Conservation (phyloP, 1,284 basidiomycete genomes). For the Grifola frondosa region DNA sequence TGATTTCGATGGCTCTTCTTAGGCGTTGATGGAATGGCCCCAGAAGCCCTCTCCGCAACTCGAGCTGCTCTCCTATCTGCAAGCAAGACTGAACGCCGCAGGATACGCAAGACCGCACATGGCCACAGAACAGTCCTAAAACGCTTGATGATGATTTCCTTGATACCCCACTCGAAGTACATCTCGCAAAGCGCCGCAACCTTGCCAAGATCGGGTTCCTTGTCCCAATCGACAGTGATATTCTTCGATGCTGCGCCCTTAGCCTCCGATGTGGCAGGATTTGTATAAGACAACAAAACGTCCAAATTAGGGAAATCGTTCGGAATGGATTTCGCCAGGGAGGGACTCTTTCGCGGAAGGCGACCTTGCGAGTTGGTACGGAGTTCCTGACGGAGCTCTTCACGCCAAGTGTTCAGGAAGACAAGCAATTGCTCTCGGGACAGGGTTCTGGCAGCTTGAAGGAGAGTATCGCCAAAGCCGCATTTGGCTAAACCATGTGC, state of each 20-base stretch:
- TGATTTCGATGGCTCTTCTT: conserved; percentile 32
- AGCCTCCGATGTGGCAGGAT: conserved; percentile 74
- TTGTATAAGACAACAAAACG: conserved; percentile 71
- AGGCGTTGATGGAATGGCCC: conserved; percentile 39
- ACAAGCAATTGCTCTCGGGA: conserved; percentile 44
- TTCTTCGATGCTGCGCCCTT: conserved; percentile 40
- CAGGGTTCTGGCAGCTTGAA: conserved; percentile 57
- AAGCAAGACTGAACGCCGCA: conserved; percentile 56
- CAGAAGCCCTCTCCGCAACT: conserved; percentile 2
- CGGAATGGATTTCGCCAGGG: conserved; percentile 61
- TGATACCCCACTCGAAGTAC: conserved; percentile 89
- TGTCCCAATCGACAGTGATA: conserved; percentile 45
- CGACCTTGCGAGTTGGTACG: conserved; percentile 65
- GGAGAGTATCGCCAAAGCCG: conserved; percentile 69
- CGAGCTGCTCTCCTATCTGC: conserved; percentile 33
- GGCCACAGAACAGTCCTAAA: conserved; percentile 79
- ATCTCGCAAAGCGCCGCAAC: conserved; percentile 79
- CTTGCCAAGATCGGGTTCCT: conserved; percentile 70
- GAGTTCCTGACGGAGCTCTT: conserved; percentile 66
- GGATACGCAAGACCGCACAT: conserved; percentile 59
- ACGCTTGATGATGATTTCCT: conserved; percentile 73
- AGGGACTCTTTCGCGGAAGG: conserved; percentile 57
- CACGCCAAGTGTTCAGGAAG: conserved; percentile 66
- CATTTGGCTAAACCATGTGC: conserved; percentile 69
- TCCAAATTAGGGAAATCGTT: conserved; percentile 65